Evolutionary conservation across 371 early-diverging fungal species (phyloP).

Genomic region (Saksenaea vasiformis): DNA sequence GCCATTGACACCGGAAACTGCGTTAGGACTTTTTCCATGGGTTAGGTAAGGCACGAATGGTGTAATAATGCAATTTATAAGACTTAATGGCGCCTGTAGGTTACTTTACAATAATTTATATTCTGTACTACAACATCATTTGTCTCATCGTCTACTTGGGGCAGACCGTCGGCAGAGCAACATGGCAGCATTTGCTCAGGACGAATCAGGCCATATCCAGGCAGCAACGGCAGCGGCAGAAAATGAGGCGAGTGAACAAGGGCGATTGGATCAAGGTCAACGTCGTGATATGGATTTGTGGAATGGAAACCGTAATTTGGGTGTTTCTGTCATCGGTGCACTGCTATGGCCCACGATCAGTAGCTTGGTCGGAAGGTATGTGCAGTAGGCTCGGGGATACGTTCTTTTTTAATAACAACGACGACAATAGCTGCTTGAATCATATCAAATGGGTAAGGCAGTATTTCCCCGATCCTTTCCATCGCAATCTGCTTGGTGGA

Average conservation of each 20-base stretch:
- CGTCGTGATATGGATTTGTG: slow-evolving; percentile 24
- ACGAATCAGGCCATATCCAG: not conserved
- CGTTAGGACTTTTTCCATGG: slow-evolving; percentile 62
- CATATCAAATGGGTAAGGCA: slow-evolving; percentile 47
- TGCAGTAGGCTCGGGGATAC: too few relatives aligned
- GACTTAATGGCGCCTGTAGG: slow-evolving; percentile 14
- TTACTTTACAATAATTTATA: slow-evolving; percentile 49
- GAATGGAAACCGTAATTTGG: slow-evolving; percentile 32
- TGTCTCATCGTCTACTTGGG: slow-evolving; percentile 27
- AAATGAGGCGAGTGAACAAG: slow-evolving; percentile 15
- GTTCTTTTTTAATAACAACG: too few relatives aligned
- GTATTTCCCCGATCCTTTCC: slow-evolving; percentile 58
- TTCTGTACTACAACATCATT: slow-evolving; percentile 8
- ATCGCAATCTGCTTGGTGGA: slow-evolving; percentile 61
- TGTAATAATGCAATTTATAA: not conserved
- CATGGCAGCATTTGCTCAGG: not conserved
- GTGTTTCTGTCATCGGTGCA: slow-evolving; percentile 54
- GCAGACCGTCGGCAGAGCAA: not conserved
- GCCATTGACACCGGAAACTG: slow-evolving; percentile 58
- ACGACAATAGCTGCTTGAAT: slow-evolving; percentile 38
- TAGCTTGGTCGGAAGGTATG: slow-evolving; percentile 43
- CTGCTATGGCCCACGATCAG: slow-evolving; percentile 53
- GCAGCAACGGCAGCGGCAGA: slow-evolving; percentile 5
- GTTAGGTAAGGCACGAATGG: slow-evolving; percentile 27
- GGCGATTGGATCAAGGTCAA: not conserved